These are phyloP conservation scores for Ordospora pajunii DNA, from an alignment of 371 early-diverging fungal genomes.

Conservation along the genomic window DNA sequence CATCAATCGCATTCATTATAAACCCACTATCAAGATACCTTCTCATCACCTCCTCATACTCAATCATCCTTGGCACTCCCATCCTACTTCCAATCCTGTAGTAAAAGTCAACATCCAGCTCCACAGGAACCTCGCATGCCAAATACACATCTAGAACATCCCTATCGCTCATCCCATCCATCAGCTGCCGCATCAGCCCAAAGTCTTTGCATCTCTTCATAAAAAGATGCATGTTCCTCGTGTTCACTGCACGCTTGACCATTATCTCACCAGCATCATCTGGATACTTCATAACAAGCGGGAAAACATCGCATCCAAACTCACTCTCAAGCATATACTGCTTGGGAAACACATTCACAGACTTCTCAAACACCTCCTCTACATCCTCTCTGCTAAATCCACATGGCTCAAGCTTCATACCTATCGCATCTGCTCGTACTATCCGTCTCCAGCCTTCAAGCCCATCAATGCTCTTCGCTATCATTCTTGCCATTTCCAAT, in stretches of 20 bases:
- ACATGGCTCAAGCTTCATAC: neutral
- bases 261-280: neutral
- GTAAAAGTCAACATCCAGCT: neutral
- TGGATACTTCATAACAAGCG: constrained; percentile 11
- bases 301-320: neutral
- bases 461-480: neutral
- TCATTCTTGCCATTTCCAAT: too few relatives aligned
- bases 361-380: neutral
- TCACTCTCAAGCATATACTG: neutral
- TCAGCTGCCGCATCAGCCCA: neutral
- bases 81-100: neutral
- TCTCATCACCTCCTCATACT: constrained; percentile 11
- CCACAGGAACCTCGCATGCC: neutral
- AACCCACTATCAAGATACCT: constrained; percentile 8
- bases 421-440: neutral
- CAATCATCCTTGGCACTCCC: neutral
- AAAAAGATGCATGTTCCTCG: neutral
- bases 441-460: neutral
- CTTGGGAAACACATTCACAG: constrained; percentile 28
- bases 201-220: neutral
- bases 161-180: neutral
- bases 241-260: neutral
- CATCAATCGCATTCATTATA: neutral
- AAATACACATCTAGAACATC: neutral
- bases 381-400: constrained; percentile 15